Base-by-base conservation (phyloP, 768 basidiomycete species). In the Hericium rajendrae region DNA sequence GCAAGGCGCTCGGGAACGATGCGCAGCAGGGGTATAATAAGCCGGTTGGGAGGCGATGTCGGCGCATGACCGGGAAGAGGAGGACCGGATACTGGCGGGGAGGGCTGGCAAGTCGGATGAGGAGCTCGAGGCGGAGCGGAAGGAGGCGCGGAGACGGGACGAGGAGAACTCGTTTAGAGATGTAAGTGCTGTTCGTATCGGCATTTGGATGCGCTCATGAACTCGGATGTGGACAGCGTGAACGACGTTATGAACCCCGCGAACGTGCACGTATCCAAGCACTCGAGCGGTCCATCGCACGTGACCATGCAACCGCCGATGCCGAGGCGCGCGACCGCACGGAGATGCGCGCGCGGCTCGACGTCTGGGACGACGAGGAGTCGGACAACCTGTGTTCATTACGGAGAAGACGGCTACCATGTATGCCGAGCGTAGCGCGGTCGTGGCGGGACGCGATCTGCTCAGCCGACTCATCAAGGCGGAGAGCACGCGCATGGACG, bases 361-460 rank as follows among this genome's bases (percentile, higher is more conserved):
- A 94, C 62, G 78, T 94, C 6, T 93, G 92, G 84, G 91, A 95
- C 65, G 89, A 91, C 59, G 94, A 95, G 57, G 86, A 91, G 64
- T 94, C 93, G 56, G 87, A 94, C 62, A n/a, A n/a, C n/a, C n/a
- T n/a, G 18, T 16, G 32, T 22, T 53, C 6, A 53, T 53, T 38
- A n/a, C 28, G 51, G 26, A 39, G 32, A 32, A 38, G 10, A 53
- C n/a, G 26, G 28, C 28, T 15, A 32, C 26, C 16, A 6, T 53
- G 28, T 22, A 37, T 18, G 41, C 24, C 16, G 39, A 52, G 15
- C 20, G 15, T 6, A 38, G 10, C 10, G 22, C 40, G 37, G 28
- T 15, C 15, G 38, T 61, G 5, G 43, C 24, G 1, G 59, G 64
- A 0, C 49, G 54, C 18, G 61, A 62, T 20, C 48, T 62, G 13